phyloP scores from a whole-genome alignment of 768 basidiomycete genomes.

The Russula olivacea region DNA sequence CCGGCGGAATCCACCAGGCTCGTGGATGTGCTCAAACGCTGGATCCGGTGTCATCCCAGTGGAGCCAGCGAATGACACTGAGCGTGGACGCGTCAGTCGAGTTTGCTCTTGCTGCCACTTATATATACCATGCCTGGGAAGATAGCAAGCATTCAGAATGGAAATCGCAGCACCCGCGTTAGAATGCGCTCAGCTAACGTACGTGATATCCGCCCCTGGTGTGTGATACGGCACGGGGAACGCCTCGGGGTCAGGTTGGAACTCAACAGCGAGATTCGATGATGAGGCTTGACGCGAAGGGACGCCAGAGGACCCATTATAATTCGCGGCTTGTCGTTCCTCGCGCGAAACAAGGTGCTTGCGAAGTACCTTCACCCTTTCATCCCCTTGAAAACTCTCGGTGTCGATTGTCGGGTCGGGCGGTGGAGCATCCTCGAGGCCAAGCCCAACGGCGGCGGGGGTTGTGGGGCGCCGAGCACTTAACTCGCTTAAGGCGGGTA shows the following conservation, averaged over 20 bases:
- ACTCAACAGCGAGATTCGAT: constrained; percentile 25
- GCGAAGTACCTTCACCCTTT: constrained; percentile 75
- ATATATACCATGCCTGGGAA: constrained; percentile 76
- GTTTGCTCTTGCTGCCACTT: constrained; percentile 85
- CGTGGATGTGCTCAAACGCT: constrained; percentile 86
- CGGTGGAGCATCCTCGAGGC: constrained; percentile 29
- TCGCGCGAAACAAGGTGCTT: constrained; percentile 75
- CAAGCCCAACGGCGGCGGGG: constrained; percentile 8
- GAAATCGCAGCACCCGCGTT: neutral
- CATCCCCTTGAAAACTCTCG: constrained; percentile 68
- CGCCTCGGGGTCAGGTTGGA: constrained; percentile 50
- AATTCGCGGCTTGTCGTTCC: constrained; percentile 40
- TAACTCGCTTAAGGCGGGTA: constrained; percentile 35
- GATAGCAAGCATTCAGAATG: neutral
- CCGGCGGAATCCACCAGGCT: constrained; percentile 90
- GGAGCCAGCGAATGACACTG: constrained; percentile 63
- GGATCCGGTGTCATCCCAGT: constrained; percentile 53
- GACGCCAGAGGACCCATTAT: constrained; percentile 33
- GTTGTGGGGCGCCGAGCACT: constrained; percentile 33
- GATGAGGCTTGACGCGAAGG: constrained; percentile 28
- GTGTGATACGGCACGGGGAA: constrained; percentile 89
- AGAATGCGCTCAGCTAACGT: constrained; percentile 34
- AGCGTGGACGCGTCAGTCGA: constrained; percentile 54
- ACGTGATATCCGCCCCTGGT: constrained; percentile 90
- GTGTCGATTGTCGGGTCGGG: constrained; percentile 35